Evolutionary conservation across 192 early-diverging fungal species (phyloP), one percentile per base, ranked within the genome.

Genomic region (Backusella morwellensis): DNA sequence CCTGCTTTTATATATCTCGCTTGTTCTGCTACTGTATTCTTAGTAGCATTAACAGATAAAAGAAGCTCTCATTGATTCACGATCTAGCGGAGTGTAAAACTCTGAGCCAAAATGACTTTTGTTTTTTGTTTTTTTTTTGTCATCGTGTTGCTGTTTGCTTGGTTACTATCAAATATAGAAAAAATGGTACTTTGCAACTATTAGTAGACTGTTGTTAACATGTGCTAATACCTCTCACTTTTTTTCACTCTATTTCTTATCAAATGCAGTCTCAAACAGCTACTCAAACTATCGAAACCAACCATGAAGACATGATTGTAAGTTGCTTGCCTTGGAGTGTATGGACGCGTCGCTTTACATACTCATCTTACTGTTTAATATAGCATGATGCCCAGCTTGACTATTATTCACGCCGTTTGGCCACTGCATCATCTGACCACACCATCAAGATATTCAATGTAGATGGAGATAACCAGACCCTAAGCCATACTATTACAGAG

Each of bases 361-460:
- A 74, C 66, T 23, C 29, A 56, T 42, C 19, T 32, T 3, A 11
- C 12, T n/a, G 44, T 69, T 15, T 17, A 56, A 70, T 66, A 76
- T 59, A 90, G 89, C 89, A 90, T 80, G 89, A 90, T 77, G 89
- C 89, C 32, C 86, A 88, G 76, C 85, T 88, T 29, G 89, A 90
- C 74, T 90, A 90, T 77, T 90, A 88, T 72, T 85, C 96, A 75
- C 93, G 95, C 80, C 91, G 92, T 38, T 88, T 99, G n/a, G 98
- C 98, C 5, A 99, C 98, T 1, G 95, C 95, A 85, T 99, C 98
- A 40, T 98, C 97, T 8, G 98, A 99, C 82, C 87, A 95, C 59
- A 92, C 95, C 66, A 95, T 99, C 79, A 92, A 92, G 66, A 90
- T 99, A 36, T 99, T 97, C 80, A 94, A 98, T 66, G 91, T 97